Evolutionary conservation across 1,284 basidiomycete genomes (phyloP), one percentile per base, ranked within the genome.

Genomic region (Apiotrichum gracile): DNA sequence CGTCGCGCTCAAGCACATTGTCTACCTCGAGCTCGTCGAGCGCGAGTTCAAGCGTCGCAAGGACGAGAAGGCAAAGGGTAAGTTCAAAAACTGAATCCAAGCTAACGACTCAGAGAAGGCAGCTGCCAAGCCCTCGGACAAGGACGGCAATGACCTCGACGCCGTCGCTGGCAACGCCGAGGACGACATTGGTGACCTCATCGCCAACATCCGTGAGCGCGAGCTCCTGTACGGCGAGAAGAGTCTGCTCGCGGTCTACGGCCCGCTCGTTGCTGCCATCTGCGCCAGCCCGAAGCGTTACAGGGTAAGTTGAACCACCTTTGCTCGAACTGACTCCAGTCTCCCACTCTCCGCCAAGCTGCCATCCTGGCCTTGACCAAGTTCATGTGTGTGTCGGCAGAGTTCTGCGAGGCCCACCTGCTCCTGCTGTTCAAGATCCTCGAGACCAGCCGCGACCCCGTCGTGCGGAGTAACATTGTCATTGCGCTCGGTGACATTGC

Each of bases 121-220:
- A 3, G 73, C 70, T 1, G 61, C 62, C 24, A 73, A 73, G 55
- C 55, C 68, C 16, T 67, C 65, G 2, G 73, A 73, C 45, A 90
- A 91, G 68, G 85, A 88, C 34, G 81, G 78, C 16, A 91, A 94
- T 64, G 92, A 97, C 68, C 83, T 98, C 0, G 94, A 98, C 61
- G 92, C 96, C 65, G 94, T 98, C 2, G 91, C 89, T 1, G 94
- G 96, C 4, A 97, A 94, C 64, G 93, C 92, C 21, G 94, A 99
- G 72, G 94, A 98, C 71, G 94, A 98, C 68, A 94, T 97, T 62
- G 94, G 92, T 17, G 96, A 98, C 56, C 81, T 87, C 6, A 88
- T 98, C 41, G 84, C 85, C 3, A 81, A 78, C 2, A 83, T 97
- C 51, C 80, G 90, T 27, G 96, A 98, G 76, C 82, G 81, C 16